These are phyloP conservation scores for Arthrobotrys megalospora DNA, from an alignment of 2,329 filamentous ascomycete species.

Conservation along the genomic window DNA sequence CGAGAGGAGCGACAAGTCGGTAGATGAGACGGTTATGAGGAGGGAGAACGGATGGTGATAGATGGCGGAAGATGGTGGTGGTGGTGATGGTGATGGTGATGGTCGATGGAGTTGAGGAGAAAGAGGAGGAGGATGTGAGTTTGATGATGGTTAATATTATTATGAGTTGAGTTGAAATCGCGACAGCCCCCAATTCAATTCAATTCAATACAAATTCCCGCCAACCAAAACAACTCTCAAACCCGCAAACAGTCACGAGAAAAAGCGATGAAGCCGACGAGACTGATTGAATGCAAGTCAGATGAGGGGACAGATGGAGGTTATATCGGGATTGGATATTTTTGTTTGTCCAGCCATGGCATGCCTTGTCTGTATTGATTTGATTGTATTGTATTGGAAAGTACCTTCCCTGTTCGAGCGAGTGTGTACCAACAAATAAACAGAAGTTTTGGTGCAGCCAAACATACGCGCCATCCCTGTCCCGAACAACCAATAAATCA, in stretches of 20 bases:
- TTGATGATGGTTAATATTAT: neutral
- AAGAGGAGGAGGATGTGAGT: neutral
- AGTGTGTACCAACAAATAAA: slow-evolving; percentile 61
- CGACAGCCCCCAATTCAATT: slow-evolving; percentile 1
- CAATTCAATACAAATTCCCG: neutral
- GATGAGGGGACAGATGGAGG: slow-evolving; percentile 43
- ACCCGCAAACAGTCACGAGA: neutral
- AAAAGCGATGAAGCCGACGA: neutral
- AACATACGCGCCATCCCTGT: slow-evolving; percentile 56
- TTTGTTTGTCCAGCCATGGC: slow-evolving; percentile 35
- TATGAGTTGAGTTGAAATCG: slow-evolving; percentile 14
- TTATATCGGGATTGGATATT: slow-evolving; percentile 20
- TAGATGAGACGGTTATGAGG: neutral
- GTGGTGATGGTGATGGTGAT: neutral
- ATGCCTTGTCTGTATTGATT: slow-evolving; percentile 24
- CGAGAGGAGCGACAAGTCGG: neutral
- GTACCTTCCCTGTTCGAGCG: slow-evolving; percentile 1
- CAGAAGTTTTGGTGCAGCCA: slow-evolving; percentile 46
- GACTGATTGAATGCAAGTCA: slow-evolving; percentile 7
- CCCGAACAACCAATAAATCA: slow-evolving; percentile 41
- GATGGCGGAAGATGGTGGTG: neutral
- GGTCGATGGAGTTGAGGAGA: slow-evolving; percentile 14
- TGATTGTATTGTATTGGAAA: neutral
- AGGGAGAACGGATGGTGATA: neutral
- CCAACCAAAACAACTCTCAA: slow-evolving; percentile 12